Conservation (phyloP, 495 filamentous ascomycete species). For the Penicillium robsamsonii region DNA sequence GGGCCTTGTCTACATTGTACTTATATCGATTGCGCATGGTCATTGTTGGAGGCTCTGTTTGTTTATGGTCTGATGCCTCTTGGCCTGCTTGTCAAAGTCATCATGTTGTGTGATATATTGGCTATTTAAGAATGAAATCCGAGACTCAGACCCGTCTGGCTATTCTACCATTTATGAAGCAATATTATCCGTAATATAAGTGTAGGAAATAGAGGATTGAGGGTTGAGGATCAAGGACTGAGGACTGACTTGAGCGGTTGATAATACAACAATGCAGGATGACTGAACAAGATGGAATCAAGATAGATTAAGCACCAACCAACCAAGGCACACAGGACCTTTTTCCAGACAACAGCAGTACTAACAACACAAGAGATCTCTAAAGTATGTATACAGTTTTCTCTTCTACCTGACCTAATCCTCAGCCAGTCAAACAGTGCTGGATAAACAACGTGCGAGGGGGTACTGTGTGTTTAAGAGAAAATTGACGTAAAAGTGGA, state of each 20-base stretch:
- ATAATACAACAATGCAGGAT: slow-evolving; percentile 8
- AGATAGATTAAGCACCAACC: slow-evolving; percentile 32
- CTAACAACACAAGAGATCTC: slow-evolving; percentile 40
- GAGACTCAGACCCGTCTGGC: background rate
- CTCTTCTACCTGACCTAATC: slow-evolving; percentile 36
- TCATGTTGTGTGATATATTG: slow-evolving; percentile 11
- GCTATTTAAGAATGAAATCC: slow-evolving; percentile 5
- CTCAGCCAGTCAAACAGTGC: slow-evolving; percentile 20
- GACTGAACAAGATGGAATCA: slow-evolving; percentile 20
- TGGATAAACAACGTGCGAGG: slow-evolving; percentile 18
- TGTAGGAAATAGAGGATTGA: background rate
- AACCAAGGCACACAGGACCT: slow-evolving; percentile 21
- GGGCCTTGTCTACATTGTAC: slow-evolving; percentile 33
- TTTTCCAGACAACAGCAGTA: slow-evolving; percentile 32
- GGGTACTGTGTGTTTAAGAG: slow-evolving; percentile 21
- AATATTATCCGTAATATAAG: background rate
- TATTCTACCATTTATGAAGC: background rate
- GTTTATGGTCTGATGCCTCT: slow-evolving; percentile 6
- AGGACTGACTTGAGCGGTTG: slow-evolving; percentile 7
- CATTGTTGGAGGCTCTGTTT: slow-evolving; percentile 15
- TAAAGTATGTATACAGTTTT: slow-evolving; percentile 51
- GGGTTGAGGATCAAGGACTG: background rate
- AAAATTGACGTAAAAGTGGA: slow-evolving; percentile 30
- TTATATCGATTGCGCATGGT: slow-evolving; percentile 31
- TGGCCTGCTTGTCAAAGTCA: slow-evolving; percentile 3